Evolutionary conservation across 441 rosid species (phyloP).

Genomic region (Codiaeum variegatum): DNA sequence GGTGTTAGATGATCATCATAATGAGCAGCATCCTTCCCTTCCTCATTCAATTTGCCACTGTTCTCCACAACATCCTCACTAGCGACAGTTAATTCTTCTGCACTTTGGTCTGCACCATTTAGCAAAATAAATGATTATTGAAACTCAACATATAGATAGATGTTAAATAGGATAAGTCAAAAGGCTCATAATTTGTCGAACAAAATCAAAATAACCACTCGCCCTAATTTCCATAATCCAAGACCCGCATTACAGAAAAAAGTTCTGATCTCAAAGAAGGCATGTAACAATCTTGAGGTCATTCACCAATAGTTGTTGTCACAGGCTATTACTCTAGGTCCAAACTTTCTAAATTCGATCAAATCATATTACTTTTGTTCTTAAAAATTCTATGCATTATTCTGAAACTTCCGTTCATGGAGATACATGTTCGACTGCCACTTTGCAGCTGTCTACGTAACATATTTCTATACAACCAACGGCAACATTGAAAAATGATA

Average conservation of each 20-base stretch:
- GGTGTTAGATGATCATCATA: slow-evolving; percentile 52
- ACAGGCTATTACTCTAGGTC: not conserved
- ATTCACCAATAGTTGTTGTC: not conserved
- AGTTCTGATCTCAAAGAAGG: not conserved
- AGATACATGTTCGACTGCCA: not conserved
- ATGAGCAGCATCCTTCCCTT: slow-evolving; percentile 32
- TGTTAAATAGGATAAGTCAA: not conserved
- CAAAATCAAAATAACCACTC: not conserved
- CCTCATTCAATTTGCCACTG: slow-evolving; percentile 28
- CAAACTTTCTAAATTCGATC: not conserved
- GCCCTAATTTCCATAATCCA: not conserved
- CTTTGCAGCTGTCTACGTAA: not conserved
- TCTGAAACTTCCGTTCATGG: not conserved
- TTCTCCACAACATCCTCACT: slow-evolving; percentile 26
- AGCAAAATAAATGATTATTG: not conserved
- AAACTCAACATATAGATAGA: not conserved
- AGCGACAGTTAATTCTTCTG: slow-evolving; percentile 26
- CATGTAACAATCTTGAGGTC: not conserved
- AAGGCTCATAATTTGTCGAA: not conserved
- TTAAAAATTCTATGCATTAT: not conserved
- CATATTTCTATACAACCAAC: not conserved
- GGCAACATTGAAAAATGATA: not conserved
- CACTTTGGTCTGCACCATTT: slow-evolving; percentile 25
- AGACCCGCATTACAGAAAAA: not conserved
- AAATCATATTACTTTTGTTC: not conserved